Conservation (phyloP, 2,329 filamentous ascomycete species). For the Zymoseptoria pseudotritici region DNA sequence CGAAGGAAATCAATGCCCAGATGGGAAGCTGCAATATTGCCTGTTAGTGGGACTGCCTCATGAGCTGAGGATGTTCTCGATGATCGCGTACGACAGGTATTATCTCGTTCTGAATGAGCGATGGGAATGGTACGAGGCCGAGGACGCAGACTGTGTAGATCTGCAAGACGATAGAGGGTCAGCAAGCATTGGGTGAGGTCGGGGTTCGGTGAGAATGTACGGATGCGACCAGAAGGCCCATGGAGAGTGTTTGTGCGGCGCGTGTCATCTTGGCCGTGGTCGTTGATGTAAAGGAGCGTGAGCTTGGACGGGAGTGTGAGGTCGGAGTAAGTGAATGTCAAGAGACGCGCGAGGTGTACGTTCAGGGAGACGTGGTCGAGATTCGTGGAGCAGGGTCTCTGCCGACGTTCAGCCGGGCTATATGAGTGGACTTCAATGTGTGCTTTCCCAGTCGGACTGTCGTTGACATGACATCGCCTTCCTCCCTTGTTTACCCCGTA, state of each 20-base stretch:
- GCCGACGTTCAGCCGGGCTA: background rate
- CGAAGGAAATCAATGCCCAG: slow-evolving; percentile 85
- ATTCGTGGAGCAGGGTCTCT: background rate
- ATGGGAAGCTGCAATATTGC: slow-evolving; percentile 65
- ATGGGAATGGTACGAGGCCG: slow-evolving; percentile 71
- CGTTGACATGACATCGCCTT: no score
- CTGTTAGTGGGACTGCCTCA: background rate
- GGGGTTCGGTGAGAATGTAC: slow-evolving; percentile 46
- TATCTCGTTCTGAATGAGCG: slow-evolving; percentile 71
- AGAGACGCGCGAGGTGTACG: background rate
- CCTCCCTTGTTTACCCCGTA: no score
- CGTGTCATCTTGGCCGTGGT: slow-evolving; percentile 64
- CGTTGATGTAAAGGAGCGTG: background rate
- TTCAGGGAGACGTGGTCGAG: background rate
- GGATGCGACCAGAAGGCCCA: slow-evolving; percentile 78
- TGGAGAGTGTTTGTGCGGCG: slow-evolving; percentile 84
- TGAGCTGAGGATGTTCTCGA: background rate
- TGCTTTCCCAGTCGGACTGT: no score
- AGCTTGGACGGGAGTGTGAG: background rate
- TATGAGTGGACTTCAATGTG: background rate
- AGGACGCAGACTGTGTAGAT: slow-evolving; percentile 84
- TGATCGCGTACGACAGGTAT: slow-evolving; percentile 70
- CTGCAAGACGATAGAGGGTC: slow-evolving; percentile 41
- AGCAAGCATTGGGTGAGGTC: slow-evolving; percentile 14
- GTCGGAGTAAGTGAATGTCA: background rate